phyloP scores from a whole-genome alignment of 441 rosid species.

The Mallotus repandus region DNA sequence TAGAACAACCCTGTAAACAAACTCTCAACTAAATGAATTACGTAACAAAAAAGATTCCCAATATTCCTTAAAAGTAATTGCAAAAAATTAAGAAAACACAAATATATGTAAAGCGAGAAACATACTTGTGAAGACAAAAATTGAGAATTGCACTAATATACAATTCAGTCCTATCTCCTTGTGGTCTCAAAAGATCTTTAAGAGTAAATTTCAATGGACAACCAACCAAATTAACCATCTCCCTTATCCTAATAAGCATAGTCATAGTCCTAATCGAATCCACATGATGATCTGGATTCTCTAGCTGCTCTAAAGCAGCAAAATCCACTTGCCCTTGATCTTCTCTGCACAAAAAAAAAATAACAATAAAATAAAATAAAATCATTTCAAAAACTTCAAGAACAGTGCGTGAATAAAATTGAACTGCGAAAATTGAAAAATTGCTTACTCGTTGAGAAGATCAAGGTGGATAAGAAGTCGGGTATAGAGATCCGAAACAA shows the following conservation, averaged over 20 bases:
- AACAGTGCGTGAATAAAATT: not conserved
- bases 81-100: not conserved
- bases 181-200: constrained; percentile 66
- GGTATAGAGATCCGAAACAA: constrained; percentile 58
- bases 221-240: constrained; percentile 36
- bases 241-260: constrained; percentile 47
- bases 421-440: no score
- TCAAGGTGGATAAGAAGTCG: constrained; percentile 69
- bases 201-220: constrained; percentile 58
- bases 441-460: constrained; percentile 49
- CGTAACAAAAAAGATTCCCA: no score
- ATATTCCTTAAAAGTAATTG: not conserved
- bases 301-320: constrained; percentile 66
- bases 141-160: constrained; percentile 73
- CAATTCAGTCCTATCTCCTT: constrained; percentile 54
- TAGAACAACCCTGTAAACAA: not conserved
- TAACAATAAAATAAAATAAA: not conserved
- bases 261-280: constrained; percentile 49
- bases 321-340: constrained; percentile 72
- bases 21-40: no score
- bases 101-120: not conserved
- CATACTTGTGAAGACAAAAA: constrained; percentile 73
- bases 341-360: constrained; percentile 37
- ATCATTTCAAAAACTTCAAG: not conserved
- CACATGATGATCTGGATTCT: constrained; percentile 73